Percentiles rank a stretch among this genome's conserved stretches.
Evolutionary conservation across 2,329 filamentous ascomycete genomes (phyloP).

Genomic region (Myriosclerotinia curreyana): DNA sequence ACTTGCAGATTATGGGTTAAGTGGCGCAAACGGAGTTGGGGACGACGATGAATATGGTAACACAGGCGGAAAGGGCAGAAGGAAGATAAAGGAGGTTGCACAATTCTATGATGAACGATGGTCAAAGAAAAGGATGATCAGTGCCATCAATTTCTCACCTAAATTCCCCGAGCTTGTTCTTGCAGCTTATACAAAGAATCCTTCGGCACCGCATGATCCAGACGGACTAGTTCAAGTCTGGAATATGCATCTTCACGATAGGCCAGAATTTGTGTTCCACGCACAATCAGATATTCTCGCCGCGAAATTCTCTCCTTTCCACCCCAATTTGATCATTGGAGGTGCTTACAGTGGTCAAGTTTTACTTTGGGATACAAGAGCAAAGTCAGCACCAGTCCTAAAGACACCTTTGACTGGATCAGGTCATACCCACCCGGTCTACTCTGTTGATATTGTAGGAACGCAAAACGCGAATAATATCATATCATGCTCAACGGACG

Average conservation of each 20-base stretch:
- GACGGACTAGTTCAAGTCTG: conserved; percentile 93
- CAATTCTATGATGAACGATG: conserved; percentile 95
- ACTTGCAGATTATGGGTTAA: conserved; percentile 86
- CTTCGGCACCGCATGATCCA: conserved; percentile 87
- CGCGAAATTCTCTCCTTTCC: conserved; percentile 97
- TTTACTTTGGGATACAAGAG: conserved; percentile 92
- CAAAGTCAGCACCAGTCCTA: conserved; percentile 83
- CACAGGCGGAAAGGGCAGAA: conserved; percentile 65
- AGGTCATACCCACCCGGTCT: conserved; percentile 94
- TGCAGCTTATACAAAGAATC: conserved; percentile 96
- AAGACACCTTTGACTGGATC: conserved; percentile 94
- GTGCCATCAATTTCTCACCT: conserved; percentile 89
- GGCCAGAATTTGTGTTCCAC: conserved; percentile 95
- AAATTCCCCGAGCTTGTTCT: conserved; percentile 93
- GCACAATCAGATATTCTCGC: conserved; percentile 93
- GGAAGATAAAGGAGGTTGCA: conserved; percentile 79
- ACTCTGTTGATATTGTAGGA: conserved; percentile 91
- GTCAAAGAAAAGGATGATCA: conserved; percentile 98
- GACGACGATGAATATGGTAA: conserved; percentile 77
- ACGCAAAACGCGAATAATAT: conserved; percentile 99
- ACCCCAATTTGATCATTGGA: conserved; percentile 92
- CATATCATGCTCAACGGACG: conserved; percentile 93
- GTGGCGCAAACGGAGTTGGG: conserved; percentile 66
- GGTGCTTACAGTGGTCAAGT: conserved; percentile 97
- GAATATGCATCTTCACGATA: conserved; percentile 92